Conservation (phyloP, 768 basidiomycete genomes). For the Rhodocollybia butyracea region DNA sequence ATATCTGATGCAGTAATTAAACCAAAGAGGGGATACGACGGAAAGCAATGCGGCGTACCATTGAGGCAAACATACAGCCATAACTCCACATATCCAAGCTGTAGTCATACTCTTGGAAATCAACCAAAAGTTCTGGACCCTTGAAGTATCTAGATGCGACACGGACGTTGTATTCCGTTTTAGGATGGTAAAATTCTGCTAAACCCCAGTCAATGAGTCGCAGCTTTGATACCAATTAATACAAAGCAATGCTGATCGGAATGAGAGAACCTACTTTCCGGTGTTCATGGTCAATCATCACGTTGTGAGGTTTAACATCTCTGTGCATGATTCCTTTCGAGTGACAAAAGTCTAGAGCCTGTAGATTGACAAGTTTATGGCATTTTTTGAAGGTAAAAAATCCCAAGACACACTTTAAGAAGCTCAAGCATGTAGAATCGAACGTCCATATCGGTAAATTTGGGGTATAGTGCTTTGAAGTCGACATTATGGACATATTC, state of each 20-base stretch:
- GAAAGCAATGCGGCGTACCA: conserved; percentile 54
- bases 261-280: conserved; percentile 61
- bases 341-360: conserved; percentile 97
- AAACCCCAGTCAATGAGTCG: conserved; percentile 98
- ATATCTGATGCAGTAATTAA: conserved; percentile 59
- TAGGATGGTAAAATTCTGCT: conserved; percentile 98
- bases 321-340: conserved; percentile 99
- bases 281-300: conserved; percentile 99
- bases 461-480: conserved; percentile 94
- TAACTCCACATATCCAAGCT: conserved; percentile 98
- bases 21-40: conserved; percentile 7
- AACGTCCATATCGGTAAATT: conserved; percentile 94
- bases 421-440: conserved; percentile 96
- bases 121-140: conserved; percentile 92
- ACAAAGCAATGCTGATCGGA: conserved; percentile 4
- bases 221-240: conserved; percentile 47
- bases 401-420: conserved; percentile 62
- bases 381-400: background rate
- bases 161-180: conserved; percentile 96
- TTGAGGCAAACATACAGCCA: conserved; percentile 98
- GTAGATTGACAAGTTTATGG: conserved; percentile 13
- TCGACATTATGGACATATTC: conserved; percentile 99
- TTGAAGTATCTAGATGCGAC: conserved; percentile 98
- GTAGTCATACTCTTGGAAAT: conserved; percentile 99
- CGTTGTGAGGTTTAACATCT: conserved; percentile 98